phyloP scores from a whole-genome alignment of 257 asterid species.

The Przewalskia tangutica region DNA sequence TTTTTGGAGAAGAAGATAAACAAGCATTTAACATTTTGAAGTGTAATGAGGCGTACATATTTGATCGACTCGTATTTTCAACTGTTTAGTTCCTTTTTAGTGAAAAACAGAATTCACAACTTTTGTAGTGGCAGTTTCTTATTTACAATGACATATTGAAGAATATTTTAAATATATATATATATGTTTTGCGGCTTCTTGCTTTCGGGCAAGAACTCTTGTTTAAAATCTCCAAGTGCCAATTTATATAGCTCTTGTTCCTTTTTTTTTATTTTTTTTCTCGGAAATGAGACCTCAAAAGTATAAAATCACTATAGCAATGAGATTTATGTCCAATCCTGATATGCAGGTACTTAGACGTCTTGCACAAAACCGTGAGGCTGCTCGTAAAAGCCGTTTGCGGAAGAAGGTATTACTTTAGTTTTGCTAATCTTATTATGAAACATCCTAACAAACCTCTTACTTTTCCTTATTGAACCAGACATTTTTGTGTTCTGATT shows the following conservation, averaged over 20 bases:
- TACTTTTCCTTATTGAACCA: not conserved
- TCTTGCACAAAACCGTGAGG: slow-evolving; percentile 96
- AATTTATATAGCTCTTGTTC: not conserved
- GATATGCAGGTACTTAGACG: slow-evolving; percentile 66
- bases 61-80: not conserved
- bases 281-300: not conserved
- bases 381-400: slow-evolving; percentile 94
- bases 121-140: not conserved
- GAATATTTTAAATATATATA: not conserved
- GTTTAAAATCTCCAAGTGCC: not conserved
- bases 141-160: not conserved
- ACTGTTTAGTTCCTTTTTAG: not conserved
- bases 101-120: not conserved
- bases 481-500: not conserved
- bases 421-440: not conserved
- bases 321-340: not conserved
- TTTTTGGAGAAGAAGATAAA: not conserved
- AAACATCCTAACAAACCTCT: not conserved
- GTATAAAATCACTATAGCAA: not conserved
- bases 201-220: not conserved
- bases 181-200: not conserved
- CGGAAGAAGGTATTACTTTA: slow-evolving; percentile 50
- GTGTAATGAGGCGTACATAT: not conserved
- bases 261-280: not conserved
- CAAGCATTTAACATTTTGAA: not conserved